Percentiles rank a stretch among this genome's conserved stretches.
Conservation (phyloP, 164 flowering plant species). For the Akebia trifoliata region DNA sequence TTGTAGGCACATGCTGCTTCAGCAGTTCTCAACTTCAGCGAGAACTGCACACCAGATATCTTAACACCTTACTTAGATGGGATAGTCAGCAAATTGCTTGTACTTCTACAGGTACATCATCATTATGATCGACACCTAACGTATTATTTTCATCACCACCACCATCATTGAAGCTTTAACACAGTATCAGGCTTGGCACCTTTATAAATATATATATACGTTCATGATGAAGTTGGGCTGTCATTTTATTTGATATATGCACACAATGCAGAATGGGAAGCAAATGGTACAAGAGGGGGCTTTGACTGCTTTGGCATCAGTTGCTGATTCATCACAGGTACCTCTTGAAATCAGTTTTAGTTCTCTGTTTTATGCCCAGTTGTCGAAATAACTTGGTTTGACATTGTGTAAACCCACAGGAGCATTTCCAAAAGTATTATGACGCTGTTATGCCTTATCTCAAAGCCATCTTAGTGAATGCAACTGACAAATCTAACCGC, state of each 20-base stretch:
- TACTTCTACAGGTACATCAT: slow-evolving; percentile 73
- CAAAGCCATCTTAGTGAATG: slow-evolving; percentile 83
- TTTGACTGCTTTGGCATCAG: slow-evolving; percentile 96
- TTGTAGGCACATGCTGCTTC: slow-evolving; percentile 98
- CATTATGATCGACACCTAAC: not conserved
- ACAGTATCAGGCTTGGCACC: no score
- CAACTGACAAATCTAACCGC: slow-evolving; percentile 92
- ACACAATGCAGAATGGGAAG: slow-evolving; percentile 69
- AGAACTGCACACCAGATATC: slow-evolving; percentile 95
- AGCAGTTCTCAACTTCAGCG: slow-evolving; percentile 97
- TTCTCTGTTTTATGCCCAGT: not conserved
- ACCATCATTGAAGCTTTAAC: not conserved
- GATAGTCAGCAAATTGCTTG: slow-evolving; percentile 85
- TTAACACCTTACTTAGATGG: slow-evolving; percentile 92
- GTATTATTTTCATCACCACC: no score
- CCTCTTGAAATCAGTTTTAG: not conserved
- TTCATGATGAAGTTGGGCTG: not conserved
- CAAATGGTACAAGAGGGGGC: slow-evolving; percentile 99
- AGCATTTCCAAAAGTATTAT: slow-evolving; percentile 92
- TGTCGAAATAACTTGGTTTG: no score
- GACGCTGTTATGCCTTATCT: slow-evolving; percentile 97
- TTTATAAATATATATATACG: no score
- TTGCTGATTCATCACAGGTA: slow-evolving; percentile 99
- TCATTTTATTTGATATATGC: slow-evolving; percentile 1
- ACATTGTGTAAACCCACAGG: slow-evolving; percentile 37